Evolutionary conservation across 2,329 filamentous ascomycete genomes (phyloP).

Genomic region (Fusarium sp.): DNA sequence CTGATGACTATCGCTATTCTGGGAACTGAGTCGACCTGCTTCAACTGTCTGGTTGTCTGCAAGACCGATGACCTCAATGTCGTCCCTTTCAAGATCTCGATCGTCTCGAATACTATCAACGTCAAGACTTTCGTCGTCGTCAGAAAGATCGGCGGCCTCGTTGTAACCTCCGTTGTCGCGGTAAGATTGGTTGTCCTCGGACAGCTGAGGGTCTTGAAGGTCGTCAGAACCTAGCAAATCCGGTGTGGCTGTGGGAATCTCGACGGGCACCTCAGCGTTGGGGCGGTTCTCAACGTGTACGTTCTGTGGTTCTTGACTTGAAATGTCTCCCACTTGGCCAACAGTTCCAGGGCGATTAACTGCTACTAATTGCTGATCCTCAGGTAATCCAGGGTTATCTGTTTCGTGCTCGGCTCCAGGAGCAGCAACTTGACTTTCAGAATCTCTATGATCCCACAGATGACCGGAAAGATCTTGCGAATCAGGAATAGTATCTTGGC

Average conservation of each 20-base stretch:
- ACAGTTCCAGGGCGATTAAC: background rate
- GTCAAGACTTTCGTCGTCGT: constrained; percentile 3
- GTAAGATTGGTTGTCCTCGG: background rate
- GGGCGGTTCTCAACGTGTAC: background rate
- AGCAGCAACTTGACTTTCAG: constrained; percentile 12
- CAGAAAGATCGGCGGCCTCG: background rate
- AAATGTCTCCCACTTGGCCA: background rate
- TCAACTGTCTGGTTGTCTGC: background rate
- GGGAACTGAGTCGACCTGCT: background rate
- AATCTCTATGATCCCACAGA: constrained; percentile 37
- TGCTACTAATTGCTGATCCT: background rate
- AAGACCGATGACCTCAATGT: constrained; percentile 1
- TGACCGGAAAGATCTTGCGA: constrained; percentile 59
- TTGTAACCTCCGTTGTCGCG: background rate
- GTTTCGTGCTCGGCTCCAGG: constrained; percentile 8
- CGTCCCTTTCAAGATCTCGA: constrained; percentile 1
- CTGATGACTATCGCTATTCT: background rate
- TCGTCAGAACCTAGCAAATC: background rate
- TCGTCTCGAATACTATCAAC: background rate
- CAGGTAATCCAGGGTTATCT: background rate
- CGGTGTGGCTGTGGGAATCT: background rate
- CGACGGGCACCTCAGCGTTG: background rate
- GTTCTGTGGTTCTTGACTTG: constrained; percentile 2
- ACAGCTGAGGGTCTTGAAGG: background rate
- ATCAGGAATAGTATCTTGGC: constrained; percentile 60